Evolutionary conservation across 1,284 basidiomycete genomes (phyloP).

Genomic region (Xerocomus minutiporus): DNA sequence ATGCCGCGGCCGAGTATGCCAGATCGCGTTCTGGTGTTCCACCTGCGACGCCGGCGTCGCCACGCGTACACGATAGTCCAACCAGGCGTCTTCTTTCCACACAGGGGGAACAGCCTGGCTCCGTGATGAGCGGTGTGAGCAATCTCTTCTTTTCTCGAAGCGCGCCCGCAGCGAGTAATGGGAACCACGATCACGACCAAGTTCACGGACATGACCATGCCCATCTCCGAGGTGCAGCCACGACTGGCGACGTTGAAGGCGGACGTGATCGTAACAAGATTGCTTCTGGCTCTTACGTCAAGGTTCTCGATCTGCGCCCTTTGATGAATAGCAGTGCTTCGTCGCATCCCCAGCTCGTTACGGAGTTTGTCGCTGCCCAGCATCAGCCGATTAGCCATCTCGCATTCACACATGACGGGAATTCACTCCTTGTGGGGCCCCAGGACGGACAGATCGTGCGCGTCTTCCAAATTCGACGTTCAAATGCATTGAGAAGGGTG

Average conservation of each 20-base stretch:
- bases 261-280: conserved; percentile 5
- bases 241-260: conserved; percentile 12
- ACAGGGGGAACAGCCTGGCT: conserved; percentile 13
- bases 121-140: conserved; percentile 23
- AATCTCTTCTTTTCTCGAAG: conserved; percentile 55
- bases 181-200: conserved; percentile 15
- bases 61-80: conserved; percentile 3
- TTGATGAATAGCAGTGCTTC: conserved; percentile 28
- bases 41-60: conserved; percentile 7
- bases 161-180: conserved; percentile 46
- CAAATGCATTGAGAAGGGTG: conserved; percentile 21
- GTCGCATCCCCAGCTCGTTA: conserved; percentile 34
- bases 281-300: conserved; percentile 41
- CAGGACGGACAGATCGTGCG: conserved; percentile 58
- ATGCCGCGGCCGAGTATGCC: conserved; percentile 42
- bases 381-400: conserved; percentile 50
- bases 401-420: conserved; percentile 59
- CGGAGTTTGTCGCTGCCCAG: conserved; percentile 47
- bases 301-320: conserved; percentile 51
- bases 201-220: conserved; percentile 1
- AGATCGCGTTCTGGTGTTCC: conserved; percentile 18
- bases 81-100: conserved; percentile 10
- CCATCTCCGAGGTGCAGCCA: conserved; percentile 11
- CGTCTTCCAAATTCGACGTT: conserved; percentile 49
- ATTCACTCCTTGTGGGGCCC: conserved; percentile 51